Base-by-base conservation (phyloP, 805 yeast species). In the Cyberlindnera euphorbiae region DNA sequence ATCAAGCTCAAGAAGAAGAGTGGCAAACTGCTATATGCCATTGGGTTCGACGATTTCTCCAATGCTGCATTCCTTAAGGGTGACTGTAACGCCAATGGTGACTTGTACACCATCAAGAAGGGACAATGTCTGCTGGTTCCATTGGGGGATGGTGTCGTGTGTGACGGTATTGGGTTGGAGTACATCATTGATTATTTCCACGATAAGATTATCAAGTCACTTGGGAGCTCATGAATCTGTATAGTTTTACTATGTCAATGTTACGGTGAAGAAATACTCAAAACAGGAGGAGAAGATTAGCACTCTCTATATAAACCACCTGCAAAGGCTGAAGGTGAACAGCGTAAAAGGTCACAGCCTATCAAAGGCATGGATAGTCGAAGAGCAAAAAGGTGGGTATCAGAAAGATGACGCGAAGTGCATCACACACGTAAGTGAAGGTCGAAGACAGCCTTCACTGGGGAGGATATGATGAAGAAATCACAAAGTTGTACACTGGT, bases 401-500 rank as follows among this genome's bases (percentile, higher is more conserved):
- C 9, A n/a, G n/a, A n/a, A n/a, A n/a, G n/a, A n/a, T n/a, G n/a
- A n/a, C n/a, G n/a, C n/a, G n/a, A n/a, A n/a, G n/a, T n/a, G n/a
- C n/a, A n/a, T n/a, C n/a, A n/a, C n/a, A n/a, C n/a, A n/a, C n/a
- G 11, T 21, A 21, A 21, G 23, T 21, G 23, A 21, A n/a, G n/a
- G n/a, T n/a, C n/a, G n/a, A n/a, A n/a, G n/a, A n/a, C n/a, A n/a
- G n/a, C n/a, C n/a, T n/a, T n/a, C n/a, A n/a, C n/a, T n/a, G n/a
- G n/a, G n/a, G 22, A 19, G 9, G 22, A 19, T 8, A 9, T 8
- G 22, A 19, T 19, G 22, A 9, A 30, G 16, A 26, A 10, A 5
- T 26, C 28, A 13, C 17, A 13, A 4, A 8, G 28, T 26, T 21
- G 40, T 36, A 44, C 60, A 56, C 35, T 53, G 59, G 42, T 43